Evolutionary conservation across 148 eudicot species (phyloP).

Genomic region (Mesembryanthemum crystallinum): DNA sequence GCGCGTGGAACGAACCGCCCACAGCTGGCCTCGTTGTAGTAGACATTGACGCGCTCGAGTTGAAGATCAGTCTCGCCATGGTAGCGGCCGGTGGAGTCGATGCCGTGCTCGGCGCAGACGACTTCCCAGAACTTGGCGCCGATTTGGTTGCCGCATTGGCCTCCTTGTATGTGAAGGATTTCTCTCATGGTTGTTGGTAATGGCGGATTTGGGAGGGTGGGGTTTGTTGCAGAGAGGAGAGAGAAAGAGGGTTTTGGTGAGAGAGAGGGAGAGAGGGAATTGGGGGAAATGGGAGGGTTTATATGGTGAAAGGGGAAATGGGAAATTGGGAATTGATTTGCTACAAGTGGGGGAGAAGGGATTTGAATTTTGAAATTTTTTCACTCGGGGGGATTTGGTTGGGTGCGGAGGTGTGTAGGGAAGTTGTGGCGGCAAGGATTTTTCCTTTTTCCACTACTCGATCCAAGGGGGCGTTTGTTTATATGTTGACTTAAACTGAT

Average conservation of each 20-base stretch:
- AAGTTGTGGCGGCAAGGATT: too few relatives aligned
- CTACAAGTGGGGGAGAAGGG: not conserved
- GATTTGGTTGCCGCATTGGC: constrained; percentile 35
- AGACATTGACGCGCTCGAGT: constrained; percentile 17
- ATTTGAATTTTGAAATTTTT: constrained; percentile 21
- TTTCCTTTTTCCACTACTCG: too few relatives aligned
- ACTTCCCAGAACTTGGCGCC: constrained; percentile 27
- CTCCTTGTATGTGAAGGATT: constrained; percentile 29
- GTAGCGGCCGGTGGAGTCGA: constrained; percentile 27
- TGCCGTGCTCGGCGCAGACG: constrained; percentile 24
- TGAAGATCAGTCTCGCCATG: constrained; percentile 18
- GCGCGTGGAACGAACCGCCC: constrained; percentile 24
- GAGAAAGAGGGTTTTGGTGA: not conserved
- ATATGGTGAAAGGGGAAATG: not conserved
- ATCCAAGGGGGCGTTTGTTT: too few relatives aligned
- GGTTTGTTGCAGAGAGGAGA: too few relatives aligned
- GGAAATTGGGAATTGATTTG: not conserved
- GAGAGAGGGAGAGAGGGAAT: not conserved
- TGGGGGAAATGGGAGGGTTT: not conserved
- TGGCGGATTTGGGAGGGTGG: too few relatives aligned
- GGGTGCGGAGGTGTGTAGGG: not conserved
- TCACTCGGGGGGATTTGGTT: not conserved
- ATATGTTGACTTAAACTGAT: too few relatives aligned
- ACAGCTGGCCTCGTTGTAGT: constrained; percentile 30
- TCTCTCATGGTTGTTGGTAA: constrained; percentile 19